Percentiles rank a stretch among this genome's conserved stretches.
Evolutionary conservation across 371 early-diverging fungal species (phyloP).

Genomic region (Parasitella parasitica): DNA sequence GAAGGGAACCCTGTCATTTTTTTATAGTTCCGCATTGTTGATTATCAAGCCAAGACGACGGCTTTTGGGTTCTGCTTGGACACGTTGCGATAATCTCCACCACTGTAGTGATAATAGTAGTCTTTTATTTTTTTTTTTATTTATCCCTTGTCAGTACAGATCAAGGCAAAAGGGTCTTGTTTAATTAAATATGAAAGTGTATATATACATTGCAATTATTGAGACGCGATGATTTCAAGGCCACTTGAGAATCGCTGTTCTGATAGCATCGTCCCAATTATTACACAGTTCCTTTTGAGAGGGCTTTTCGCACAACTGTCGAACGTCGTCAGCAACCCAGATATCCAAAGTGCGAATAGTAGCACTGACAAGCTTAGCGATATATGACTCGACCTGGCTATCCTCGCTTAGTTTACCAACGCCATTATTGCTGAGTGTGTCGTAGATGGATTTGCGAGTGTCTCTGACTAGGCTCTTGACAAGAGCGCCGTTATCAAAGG

Average conservation of each 20-base stretch:
- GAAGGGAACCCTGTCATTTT: not conserved
- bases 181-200: not conserved
- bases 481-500: constrained; percentile 35
- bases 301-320: constrained; percentile 34
- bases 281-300: constrained; percentile 41
- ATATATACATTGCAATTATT: too few relatives aligned
- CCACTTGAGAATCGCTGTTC: constrained; percentile 42
- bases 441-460: constrained; percentile 29
- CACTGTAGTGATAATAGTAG: too few relatives aligned
- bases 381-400: constrained; percentile 23
- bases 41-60: too few relatives aligned
- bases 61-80: too few relatives aligned
- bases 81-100: too few relatives aligned
- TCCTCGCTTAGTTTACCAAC: constrained; percentile 35
- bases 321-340: constrained; percentile 39
- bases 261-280: constrained; percentile 46
- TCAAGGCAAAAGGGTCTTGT: not conserved
- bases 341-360: constrained; percentile 25
- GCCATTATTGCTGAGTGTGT: constrained; percentile 31
- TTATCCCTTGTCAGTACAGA: not conserved
- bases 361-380: constrained; percentile 30
- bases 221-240: constrained; percentile 27
- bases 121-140: not conserved
- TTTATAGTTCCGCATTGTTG: too few relatives aligned
- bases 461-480: constrained; percentile 30